A percentile compares a stretch with the other conserved stretches of the same genome.
phyloP scores from a whole-genome alignment of 768 basidiomycete species.

The Lactarius hengduanensis region DNA sequence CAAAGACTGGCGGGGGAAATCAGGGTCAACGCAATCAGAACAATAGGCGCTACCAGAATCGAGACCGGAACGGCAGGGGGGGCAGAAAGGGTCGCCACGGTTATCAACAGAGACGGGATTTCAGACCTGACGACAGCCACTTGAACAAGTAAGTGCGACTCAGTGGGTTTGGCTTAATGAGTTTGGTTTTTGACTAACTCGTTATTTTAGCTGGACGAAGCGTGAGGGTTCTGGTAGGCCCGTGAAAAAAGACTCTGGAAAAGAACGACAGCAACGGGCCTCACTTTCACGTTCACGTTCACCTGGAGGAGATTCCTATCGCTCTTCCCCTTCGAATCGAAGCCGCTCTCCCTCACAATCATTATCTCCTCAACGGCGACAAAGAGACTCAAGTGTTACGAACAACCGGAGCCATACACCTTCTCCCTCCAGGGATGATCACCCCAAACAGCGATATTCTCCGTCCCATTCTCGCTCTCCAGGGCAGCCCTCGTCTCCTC shows the following conservation, averaged over 20 bases:
- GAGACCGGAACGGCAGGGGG: slow-evolving; percentile 25
- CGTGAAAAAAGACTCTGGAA: slow-evolving; percentile 37
- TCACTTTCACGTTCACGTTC: slow-evolving; percentile 59
- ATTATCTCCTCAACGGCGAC: slow-evolving; percentile 57
- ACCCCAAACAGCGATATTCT: slow-evolving; percentile 36
- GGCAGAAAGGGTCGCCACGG: slow-evolving; percentile 34
- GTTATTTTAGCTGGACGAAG: slow-evolving; percentile 57
- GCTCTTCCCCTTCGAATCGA: slow-evolving; percentile 60
- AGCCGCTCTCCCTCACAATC: slow-evolving; percentile 65
- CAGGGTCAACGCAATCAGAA: slow-evolving; percentile 39
- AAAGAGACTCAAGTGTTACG: slow-evolving; percentile 50
- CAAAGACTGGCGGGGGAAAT: slow-evolving; percentile 34
- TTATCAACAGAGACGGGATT: slow-evolving; percentile 42
- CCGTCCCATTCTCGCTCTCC: slow-evolving; percentile 36
- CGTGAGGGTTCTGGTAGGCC: slow-evolving; percentile 51
- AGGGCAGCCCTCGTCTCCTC: slow-evolving; percentile 23
- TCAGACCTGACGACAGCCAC: slow-evolving; percentile 58
- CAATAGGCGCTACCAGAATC: slow-evolving; percentile 37
- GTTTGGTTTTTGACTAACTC: slow-evolving; percentile 10
- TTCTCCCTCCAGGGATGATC: slow-evolving; percentile 44
- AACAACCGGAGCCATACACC: slow-evolving; percentile 48
- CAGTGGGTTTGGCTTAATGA: background rate
- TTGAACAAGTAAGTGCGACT: slow-evolving; percentile 64
- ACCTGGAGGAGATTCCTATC: slow-evolving; percentile 61
- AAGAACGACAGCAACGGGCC: slow-evolving; percentile 43